A percentile compares a stretch with the other conserved stretches of the same genome.
Evolutionary conservation across 2,329 filamentous ascomycete species (phyloP).

Genomic region (Teratosphaeria viscida): DNA sequence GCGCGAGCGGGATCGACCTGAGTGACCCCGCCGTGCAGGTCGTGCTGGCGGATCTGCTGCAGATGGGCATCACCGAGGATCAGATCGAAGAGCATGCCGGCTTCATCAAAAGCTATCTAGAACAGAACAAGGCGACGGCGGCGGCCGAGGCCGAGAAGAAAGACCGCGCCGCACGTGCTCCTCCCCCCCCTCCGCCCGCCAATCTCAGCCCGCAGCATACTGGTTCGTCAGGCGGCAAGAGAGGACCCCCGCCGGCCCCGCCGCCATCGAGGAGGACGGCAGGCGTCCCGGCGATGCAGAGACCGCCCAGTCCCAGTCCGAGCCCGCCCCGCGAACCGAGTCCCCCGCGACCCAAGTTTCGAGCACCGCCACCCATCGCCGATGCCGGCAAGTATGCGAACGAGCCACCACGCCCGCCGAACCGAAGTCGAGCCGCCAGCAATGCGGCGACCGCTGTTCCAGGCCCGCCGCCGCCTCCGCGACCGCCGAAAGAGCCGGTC

Average conservation of each 20-base stretch:
- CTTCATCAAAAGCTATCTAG: conserved; percentile 58
- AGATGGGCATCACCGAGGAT: conserved; percentile 59
- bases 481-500: conserved; percentile 44
- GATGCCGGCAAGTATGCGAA: conserved; percentile 80
- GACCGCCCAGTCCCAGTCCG: conserved; percentile 44
- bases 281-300: conserved; percentile 25
- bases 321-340: conserved; percentile 56
- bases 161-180: conserved; percentile 43
- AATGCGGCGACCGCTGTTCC: conserved; percentile 13
- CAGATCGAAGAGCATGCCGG: conserved; percentile 57
- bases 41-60: conserved; percentile 49
- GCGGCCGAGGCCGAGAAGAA: conserved; percentile 35
- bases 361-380: conserved; percentile 75
- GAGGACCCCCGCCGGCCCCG: conserved; percentile 52
- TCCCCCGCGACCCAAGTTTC: conserved; percentile 62
- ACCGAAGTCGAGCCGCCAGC: conserved; percentile 44
- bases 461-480: conserved; percentile 37
- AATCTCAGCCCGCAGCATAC: conserved; percentile 53
- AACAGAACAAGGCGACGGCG: conserved; percentile 48
- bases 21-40: conserved; percentile 53
- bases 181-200: conserved; percentile 39
- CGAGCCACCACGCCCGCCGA: conserved; percentile 33
- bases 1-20: conserved; percentile 41
- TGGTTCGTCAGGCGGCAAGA: conserved; percentile 45
- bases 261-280: conserved; percentile 31